Percentiles rank a stretch among this genome's conserved stretches.
phyloP scores from a whole-genome alignment of 805 yeast genomes.

The Metschnikowia sp. region DNA sequence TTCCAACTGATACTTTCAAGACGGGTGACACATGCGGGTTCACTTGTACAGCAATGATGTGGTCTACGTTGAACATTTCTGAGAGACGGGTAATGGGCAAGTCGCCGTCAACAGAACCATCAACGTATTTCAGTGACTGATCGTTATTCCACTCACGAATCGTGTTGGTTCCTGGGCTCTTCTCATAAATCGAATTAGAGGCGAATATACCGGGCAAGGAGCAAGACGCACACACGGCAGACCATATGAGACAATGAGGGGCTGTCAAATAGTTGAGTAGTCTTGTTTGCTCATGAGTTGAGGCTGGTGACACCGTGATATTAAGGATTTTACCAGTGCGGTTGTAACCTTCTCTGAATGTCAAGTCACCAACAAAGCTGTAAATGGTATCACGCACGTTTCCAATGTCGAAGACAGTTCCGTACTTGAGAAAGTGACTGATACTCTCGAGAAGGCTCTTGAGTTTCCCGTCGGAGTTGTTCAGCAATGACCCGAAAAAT shows the following conservation, averaged over 20 bases:
- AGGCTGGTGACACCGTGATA: slow-evolving; percentile 89
- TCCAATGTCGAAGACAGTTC: slow-evolving; percentile 82
- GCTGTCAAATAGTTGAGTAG: slow-evolving; percentile 76
- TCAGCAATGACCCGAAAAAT: slow-evolving; percentile 38
- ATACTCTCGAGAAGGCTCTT: slow-evolving; percentile 41
- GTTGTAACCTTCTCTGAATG: slow-evolving; percentile 92
- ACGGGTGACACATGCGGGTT: slow-evolving; percentile 95
- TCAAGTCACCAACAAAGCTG: slow-evolving; percentile 78
- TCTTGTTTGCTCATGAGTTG: slow-evolving; percentile 87
- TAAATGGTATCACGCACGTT: slow-evolving; percentile 72
- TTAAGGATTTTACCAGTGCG: slow-evolving; percentile 91
- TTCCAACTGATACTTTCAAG: slow-evolving; percentile 61
- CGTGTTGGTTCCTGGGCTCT: slow-evolving; percentile 67
- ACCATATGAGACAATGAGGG: slow-evolving; percentile 79
- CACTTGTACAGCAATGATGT: slow-evolving; percentile 95
- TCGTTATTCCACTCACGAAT: slow-evolving; percentile 78
- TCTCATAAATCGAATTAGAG: slow-evolving; percentile 80
- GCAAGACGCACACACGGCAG: slow-evolving; percentile 91
- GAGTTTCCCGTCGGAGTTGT: slow-evolving; percentile 46
- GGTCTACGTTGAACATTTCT: slow-evolving; percentile 97
- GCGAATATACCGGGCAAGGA: slow-evolving; percentile 91
- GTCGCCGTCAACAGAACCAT: slow-evolving; percentile 95
- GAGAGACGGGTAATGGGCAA: slow-evolving; percentile 85
- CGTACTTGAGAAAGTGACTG: slow-evolving; percentile 67
- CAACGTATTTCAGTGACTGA: slow-evolving; percentile 77